Base-by-base conservation (phyloP, 169 alveolate genomes). In the Eimeria maxima region DNA sequence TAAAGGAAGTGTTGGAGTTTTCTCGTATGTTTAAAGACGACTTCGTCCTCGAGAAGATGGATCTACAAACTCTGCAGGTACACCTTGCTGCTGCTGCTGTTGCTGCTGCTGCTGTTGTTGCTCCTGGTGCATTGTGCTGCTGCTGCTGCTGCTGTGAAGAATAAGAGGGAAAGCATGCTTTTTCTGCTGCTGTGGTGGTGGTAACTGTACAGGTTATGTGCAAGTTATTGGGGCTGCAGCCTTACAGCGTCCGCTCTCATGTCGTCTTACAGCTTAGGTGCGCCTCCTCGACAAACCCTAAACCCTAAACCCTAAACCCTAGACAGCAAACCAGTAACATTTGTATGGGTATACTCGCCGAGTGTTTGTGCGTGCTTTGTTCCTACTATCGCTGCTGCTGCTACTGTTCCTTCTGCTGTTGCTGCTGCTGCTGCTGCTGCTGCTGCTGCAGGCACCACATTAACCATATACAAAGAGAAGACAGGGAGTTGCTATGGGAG, bases 41-140 rank as follows among this genome's bases (percentile, higher is more conserved):
- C 67, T 98, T 98, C 80, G 98, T 97, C 38, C 96, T 98, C 7
- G 99, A 98, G 76, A 97, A 98, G 93, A 97, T 98, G 98, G 97
- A 97, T 94, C 87, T 97, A n/a, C 98, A 98, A 76, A 98, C 99
- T 10, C 96, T 98, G 65, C 98, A 97, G 96, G 95, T 93, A 29
- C 63, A 44, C 86, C 38, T 67, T 67, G 78, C 13, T 42, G n/a
- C 14, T 45, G 27, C 86, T 24, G 86, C 18, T 74, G n/a, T n/a
- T 74, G 38, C 47, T 29, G 86, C 78, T 67, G 42, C 69, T 38
- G 90, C 20, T 16, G 69, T 18, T 13, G 60, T 4, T 18, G 69
- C 29, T 67, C 27, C 29, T 24, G 55, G 53, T 24, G 55, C 55
- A 33, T 33, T 33, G 38, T 33, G 38, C 38, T 33, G 38, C 38